Conservation (phyloP, 495 filamentous ascomycete genomes). For the Arthonia radiata region DNA sequence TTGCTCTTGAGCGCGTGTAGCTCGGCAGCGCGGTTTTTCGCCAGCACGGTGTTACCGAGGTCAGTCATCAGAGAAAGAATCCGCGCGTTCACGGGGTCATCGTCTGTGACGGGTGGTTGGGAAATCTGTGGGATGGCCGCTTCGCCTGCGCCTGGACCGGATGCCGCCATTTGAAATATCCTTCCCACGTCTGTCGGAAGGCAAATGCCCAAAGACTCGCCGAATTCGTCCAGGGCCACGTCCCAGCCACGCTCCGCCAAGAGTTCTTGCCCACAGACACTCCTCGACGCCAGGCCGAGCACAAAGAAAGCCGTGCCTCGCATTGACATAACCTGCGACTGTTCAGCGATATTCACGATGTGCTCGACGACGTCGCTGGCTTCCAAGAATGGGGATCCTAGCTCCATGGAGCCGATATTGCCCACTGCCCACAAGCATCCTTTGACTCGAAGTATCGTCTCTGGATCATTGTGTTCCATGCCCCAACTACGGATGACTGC, state of each 20-base stretch:
- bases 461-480: conserved; percentile 59
- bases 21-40: conserved; percentile 50
- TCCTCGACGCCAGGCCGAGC: conserved; percentile 73
- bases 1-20: conserved; percentile 41
- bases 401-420: conserved; percentile 94
- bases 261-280: conserved; percentile 76
- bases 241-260: conserved; percentile 75
- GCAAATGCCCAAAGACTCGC: conserved; percentile 64
- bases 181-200: conserved; percentile 54
- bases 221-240: conserved; percentile 60
- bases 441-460: conserved; percentile 81
- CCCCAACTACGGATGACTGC: conserved; percentile 65
- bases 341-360: conserved; percentile 68
- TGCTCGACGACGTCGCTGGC: conserved; percentile 61
- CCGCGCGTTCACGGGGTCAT: conserved; percentile 41
- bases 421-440: conserved; percentile 94
- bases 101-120: conserved; percentile 27
- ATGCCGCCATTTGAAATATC: conserved; percentile 39
- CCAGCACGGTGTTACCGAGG: conserved; percentile 69
- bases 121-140: conserved; percentile 9
- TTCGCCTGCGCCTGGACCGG: conserved; percentile 13
- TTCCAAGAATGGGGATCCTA: conserved; percentile 81
- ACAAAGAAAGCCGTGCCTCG: conserved; percentile 94
- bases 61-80: conserved; percentile 63
- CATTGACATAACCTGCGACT: conserved; percentile 68